These are phyloP conservation scores for Tolypocladium tundrense DNA, from an alignment of 2,329 filamentous ascomycete genomes.

Conservation along the genomic window DNA sequence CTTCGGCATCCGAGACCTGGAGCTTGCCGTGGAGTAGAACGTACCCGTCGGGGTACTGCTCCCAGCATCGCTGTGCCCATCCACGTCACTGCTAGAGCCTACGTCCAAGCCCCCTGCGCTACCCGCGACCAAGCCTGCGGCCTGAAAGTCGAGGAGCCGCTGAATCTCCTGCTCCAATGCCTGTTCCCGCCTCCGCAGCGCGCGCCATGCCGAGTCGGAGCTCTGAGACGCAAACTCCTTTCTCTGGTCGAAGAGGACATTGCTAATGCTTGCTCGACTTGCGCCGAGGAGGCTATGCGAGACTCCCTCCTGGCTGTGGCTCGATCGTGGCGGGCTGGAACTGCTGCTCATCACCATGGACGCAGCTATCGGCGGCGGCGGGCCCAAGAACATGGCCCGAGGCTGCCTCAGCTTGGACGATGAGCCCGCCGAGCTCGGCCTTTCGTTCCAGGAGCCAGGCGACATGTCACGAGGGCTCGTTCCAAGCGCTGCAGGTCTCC, in stretches of 20 bases:
- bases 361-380: slow-evolving; percentile 39
- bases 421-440: slow-evolving; percentile 18
- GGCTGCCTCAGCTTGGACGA: slow-evolving; percentile 18
- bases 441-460: slow-evolving; percentile 10
- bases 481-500: slow-evolving; percentile 6
- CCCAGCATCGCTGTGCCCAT: slow-evolving; percentile 27
- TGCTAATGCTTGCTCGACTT: slow-evolving; percentile 11
- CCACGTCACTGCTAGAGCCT: slow-evolving; percentile 9
- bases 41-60: slow-evolving; percentile 30
- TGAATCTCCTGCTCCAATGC: slow-evolving; percentile 37
- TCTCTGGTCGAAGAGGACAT: slow-evolving; percentile 28
- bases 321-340: slow-evolving; percentile 1
- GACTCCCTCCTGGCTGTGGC: slow-evolving; percentile 7
- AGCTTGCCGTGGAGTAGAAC: slow-evolving; percentile 27
- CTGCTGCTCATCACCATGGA: slow-evolving; percentile 25
- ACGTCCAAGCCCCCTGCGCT: slow-evolving; percentile 16
- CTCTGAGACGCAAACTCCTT: slow-evolving; percentile 16
- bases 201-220: slow-evolving; percentile 36
- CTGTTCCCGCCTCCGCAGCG: slow-evolving; percentile 33
- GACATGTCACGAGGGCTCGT: slow-evolving; percentile 4
- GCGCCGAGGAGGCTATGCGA: slow-evolving; percentile 1
- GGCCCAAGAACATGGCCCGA: slow-evolving; percentile 33
- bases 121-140: slow-evolving; percentile 29
- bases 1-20: slow-evolving; percentile 27
- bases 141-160: slow-evolving; percentile 37